Evolutionary conservation across 257 asterid genomes (phyloP).

Genomic region (Echites panduratus): DNA sequence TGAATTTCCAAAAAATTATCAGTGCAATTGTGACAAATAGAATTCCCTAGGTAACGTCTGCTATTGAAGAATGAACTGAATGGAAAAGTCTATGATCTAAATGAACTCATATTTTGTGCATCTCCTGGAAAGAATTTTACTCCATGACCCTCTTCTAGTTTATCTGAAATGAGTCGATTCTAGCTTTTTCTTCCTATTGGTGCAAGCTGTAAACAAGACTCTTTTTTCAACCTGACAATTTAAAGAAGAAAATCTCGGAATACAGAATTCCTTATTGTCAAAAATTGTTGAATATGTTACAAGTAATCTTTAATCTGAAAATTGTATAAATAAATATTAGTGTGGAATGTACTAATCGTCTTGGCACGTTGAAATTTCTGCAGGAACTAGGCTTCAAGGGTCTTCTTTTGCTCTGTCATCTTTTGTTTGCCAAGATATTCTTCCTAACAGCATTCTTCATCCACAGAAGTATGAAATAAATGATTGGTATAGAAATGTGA

Average conservation of each 20-base stretch:
- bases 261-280: not conserved
- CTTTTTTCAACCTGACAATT: not conserved
- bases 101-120: not conserved
- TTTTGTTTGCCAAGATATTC: slow-evolving; percentile 30
- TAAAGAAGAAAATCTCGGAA: not conserved
- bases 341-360: not conserved
- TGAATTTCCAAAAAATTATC: not conserved
- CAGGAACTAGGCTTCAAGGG: slow-evolving; percentile 26
- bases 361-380: slow-evolving; percentile 6
- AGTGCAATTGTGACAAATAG: not conserved
- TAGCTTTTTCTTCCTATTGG: not conserved
- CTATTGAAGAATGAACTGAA: not conserved
- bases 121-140: not conserved
- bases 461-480: slow-evolving; percentile 24
- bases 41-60: not conserved
- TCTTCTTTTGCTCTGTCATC: slow-evolving; percentile 26
- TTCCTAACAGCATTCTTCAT: slow-evolving; percentile 19
- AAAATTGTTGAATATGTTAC: not conserved
- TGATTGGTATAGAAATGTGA: slow-evolving; percentile 24
- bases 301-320: not conserved
- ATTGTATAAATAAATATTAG: not conserved
- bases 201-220: not conserved
- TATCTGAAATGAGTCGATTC: not conserved
- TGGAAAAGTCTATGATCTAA: not conserved
- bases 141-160: not conserved